Evolutionary conservation across 2,329 filamentous ascomycete genomes (phyloP).

Genomic region (Talaromyces sp.): DNA sequence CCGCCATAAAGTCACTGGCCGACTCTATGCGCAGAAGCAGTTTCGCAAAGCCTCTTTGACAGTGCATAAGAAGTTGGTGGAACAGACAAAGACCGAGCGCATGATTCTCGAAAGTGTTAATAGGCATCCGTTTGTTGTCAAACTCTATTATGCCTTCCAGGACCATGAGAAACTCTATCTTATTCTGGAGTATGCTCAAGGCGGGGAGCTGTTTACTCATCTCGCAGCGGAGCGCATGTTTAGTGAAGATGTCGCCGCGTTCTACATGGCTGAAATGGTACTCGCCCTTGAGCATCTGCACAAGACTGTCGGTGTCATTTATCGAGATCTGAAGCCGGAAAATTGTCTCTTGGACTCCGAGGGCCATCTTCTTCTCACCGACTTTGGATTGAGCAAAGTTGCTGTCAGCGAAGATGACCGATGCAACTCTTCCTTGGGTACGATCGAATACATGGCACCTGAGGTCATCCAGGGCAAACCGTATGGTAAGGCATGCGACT

Average conservation of each 20-base stretch:
- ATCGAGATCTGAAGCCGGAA: constrained; percentile 95
- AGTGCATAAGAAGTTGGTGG: constrained; percentile 90
- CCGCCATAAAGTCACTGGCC: constrained; percentile 79
- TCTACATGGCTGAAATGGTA: constrained; percentile 98
- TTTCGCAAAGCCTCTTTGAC: constrained; percentile 95
- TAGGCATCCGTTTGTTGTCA: constrained; percentile 94
- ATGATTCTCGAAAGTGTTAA: constrained; percentile 94
- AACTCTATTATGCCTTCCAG: constrained; percentile 97
- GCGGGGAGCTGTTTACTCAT: constrained; percentile 95
- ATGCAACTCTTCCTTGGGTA: constrained; percentile 89
- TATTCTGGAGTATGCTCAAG: constrained; percentile 95
- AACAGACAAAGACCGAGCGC: constrained; percentile 96
- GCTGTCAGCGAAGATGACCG: constrained; percentile 63
- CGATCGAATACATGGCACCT: constrained; percentile 98
- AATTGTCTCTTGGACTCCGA: constrained; percentile 91
- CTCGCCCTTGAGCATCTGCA: constrained; percentile 91
- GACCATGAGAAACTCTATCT: constrained; percentile 96
- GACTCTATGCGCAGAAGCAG: constrained; percentile 95
- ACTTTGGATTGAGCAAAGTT: constrained; percentile 96
- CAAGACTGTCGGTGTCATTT: constrained; percentile 85
- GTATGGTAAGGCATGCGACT: constrained; percentile 93
- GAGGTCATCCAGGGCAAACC: constrained; percentile 83
- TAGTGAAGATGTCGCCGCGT: constrained; percentile 77
- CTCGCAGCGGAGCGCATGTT: constrained; percentile 94
- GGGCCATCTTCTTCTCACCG: constrained; percentile 88